Percentiles rank a stretch among this genome's conserved stretches.
These are phyloP conservation scores for Stagonosporopsis rhizophila DNA, from an alignment of 2,329 filamentous ascomycete species.

Conservation along the genomic window DNA sequence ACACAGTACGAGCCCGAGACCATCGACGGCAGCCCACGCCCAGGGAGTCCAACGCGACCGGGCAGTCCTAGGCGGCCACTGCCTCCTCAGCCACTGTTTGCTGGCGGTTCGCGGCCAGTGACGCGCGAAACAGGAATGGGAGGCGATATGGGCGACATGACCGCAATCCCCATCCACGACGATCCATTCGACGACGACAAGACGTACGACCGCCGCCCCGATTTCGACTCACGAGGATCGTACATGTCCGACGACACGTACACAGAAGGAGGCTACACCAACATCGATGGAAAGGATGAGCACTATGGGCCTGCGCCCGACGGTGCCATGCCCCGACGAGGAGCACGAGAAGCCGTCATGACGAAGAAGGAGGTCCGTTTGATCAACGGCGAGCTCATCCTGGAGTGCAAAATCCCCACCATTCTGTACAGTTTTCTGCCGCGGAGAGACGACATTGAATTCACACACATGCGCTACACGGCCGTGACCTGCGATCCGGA, in stretches of 20 bases:
- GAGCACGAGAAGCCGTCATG: constrained; percentile 86
- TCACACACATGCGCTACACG: constrained; percentile 98
- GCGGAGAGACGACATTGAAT: constrained; percentile 89
- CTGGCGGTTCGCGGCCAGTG: constrained; percentile 57
- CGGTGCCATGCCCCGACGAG: constrained; percentile 85
- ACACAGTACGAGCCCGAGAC: constrained; percentile 80
- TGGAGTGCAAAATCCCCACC: constrained; percentile 99
- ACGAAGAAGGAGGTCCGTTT: constrained; percentile 92
- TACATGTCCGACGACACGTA: constrained; percentile 68
- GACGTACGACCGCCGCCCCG: constrained; percentile 65
- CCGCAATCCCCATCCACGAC: constrained; percentile 72
- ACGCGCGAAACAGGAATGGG: constrained; percentile 53
- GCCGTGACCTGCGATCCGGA: constrained; percentile 98
- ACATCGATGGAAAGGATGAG: constrained; percentile 67
- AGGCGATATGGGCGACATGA: constrained; percentile 72
- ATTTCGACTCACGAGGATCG: constrained; percentile 68
- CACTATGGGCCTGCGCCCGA: constrained; percentile 88
- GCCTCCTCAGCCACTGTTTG: constrained; percentile 86
- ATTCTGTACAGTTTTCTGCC: constrained; percentile 98
- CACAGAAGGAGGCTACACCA: constrained; percentile 56
- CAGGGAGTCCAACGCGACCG: constrained; percentile 88
- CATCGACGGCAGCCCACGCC: constrained; percentile 86
- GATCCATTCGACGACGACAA: constrained; percentile 71
- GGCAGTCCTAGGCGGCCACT: constrained; percentile 73
- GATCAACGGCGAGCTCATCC: constrained; percentile 95